phyloP scores from a whole-genome alignment of 805 yeast species.

The Wickerhamomyces bisporus region DNA sequence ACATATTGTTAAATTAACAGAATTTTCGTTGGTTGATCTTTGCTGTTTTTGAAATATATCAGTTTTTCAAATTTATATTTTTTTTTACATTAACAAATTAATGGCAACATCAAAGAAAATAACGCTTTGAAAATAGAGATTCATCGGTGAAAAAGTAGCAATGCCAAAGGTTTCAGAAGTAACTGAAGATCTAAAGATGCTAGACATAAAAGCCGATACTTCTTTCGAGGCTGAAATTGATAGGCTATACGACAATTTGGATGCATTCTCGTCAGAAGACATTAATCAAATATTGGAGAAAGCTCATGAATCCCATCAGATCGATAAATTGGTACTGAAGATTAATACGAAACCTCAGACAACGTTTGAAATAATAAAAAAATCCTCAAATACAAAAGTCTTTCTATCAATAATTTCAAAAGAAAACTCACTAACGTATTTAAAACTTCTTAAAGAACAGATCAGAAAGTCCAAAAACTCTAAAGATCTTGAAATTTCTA shows the following conservation, averaged over 20 bases:
- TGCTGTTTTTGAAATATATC: not conserved
- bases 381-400: not conserved
- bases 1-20: not conserved
- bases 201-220: not conserved
- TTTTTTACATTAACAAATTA: too few relatives aligned
- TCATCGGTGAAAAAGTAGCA: too few relatives aligned
- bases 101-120: too few relatives aligned
- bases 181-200: not conserved
- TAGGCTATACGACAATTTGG: slow-evolving; percentile 1
- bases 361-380: slow-evolving; percentile 3
- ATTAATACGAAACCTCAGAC: slow-evolving; percentile 5
- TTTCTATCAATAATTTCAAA: slow-evolving; percentile 2
- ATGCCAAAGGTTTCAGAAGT: too few relatives aligned
- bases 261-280: not conserved
- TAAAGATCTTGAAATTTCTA: slow-evolving; percentile 15
- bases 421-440: slow-evolving; percentile 7
- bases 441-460: slow-evolving; percentile 3
- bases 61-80: too few relatives aligned
- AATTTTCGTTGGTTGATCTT: not conserved
- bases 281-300: not conserved
- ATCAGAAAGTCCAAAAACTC: too few relatives aligned
- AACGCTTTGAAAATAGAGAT: too few relatives aligned
- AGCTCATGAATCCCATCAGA: not conserved
- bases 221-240: not conserved
- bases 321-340: not conserved